Conservation (phyloP, 345 rosid species). For the Carallia brachiata region DNA sequence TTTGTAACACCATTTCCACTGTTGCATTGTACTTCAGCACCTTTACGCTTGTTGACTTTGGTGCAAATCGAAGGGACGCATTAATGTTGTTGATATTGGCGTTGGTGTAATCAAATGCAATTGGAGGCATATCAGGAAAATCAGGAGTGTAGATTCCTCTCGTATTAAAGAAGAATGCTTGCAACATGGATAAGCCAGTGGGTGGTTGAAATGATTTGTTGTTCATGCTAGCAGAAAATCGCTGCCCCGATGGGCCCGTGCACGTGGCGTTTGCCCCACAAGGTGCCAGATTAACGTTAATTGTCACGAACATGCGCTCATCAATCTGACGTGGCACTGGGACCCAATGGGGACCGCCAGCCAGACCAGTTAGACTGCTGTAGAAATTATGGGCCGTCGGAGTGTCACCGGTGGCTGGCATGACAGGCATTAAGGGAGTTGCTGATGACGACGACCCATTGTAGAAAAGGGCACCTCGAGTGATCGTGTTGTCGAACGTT, state of each 20-base stretch:
- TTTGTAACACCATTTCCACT: constrained; percentile 61
- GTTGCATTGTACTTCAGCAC: constrained; percentile 57
- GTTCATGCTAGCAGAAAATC: neutral
- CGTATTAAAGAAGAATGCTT: constrained; percentile 40
- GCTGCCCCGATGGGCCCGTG: neutral
- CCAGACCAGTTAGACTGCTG: constrained; percentile 41
- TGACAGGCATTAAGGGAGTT: constrained; percentile 43
- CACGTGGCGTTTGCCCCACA: constrained; percentile 27
- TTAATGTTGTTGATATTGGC: no score
- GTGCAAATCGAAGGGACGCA: no score
- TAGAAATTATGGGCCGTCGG: constrained; percentile 58
- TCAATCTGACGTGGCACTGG: constrained; percentile 62
- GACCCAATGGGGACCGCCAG: constrained; percentile 39
- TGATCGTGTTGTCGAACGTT: constrained; percentile 45
- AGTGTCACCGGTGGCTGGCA: constrained; percentile 56
- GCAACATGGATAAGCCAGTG: constrained; percentile 24
- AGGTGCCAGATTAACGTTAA: constrained; percentile 43
- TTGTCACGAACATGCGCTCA: constrained; percentile 56
- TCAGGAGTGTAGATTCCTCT: constrained; percentile 13
- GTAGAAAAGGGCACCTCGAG: constrained; percentile 55
- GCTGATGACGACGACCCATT: constrained; percentile 16
- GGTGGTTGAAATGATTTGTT: neutral
- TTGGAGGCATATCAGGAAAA: constrained; percentile 20
- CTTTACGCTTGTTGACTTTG: constrained; percentile 28
- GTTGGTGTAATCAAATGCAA: no score